Evolutionary conservation across 139 green algal species (phyloP).

Genomic region (Chlorella vulgaris): DNA sequence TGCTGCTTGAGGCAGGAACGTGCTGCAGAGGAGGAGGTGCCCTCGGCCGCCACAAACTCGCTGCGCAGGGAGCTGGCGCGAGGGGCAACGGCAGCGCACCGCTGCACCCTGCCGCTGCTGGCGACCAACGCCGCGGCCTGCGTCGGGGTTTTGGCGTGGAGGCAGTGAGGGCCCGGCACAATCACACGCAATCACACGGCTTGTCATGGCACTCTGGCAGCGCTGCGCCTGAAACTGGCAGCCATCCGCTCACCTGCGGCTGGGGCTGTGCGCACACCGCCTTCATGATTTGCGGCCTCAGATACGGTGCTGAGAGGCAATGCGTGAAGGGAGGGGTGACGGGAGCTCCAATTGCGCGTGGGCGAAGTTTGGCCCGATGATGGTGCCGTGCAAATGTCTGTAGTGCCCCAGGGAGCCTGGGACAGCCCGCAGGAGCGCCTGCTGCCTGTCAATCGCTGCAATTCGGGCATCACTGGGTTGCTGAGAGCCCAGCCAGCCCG

Average conservation of each 20-base stretch:
- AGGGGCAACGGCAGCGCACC: background rate
- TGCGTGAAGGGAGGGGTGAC: background rate
- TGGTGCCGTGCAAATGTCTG: background rate
- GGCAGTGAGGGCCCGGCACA: background rate
- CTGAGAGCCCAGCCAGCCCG: no score
- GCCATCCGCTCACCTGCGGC: background rate
- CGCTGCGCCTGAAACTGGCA: constrained; percentile 4
- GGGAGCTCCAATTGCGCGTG: background rate
- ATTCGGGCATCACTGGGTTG: no score
- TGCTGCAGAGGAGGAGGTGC: background rate
- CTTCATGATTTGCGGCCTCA: constrained; percentile 13
- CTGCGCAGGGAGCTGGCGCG: background rate
- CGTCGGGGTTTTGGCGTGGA: background rate
- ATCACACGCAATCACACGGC: no score
- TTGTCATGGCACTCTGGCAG: background rate
- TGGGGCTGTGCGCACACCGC: background rate
- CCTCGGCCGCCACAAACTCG: constrained; percentile 21
- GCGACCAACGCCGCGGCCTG: background rate
- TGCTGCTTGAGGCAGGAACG: constrained; percentile 2
- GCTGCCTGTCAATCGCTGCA: no score
- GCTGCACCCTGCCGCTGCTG: background rate
- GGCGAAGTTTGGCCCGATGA: no score
- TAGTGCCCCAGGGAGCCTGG: background rate
- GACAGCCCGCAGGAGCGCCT: no score
- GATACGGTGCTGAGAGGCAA: background rate